Evolutionary conservation across 495 filamentous ascomycete species (phyloP), one percentile per base, ranked within the genome.

Genomic region (Penicillium parvum): DNA sequence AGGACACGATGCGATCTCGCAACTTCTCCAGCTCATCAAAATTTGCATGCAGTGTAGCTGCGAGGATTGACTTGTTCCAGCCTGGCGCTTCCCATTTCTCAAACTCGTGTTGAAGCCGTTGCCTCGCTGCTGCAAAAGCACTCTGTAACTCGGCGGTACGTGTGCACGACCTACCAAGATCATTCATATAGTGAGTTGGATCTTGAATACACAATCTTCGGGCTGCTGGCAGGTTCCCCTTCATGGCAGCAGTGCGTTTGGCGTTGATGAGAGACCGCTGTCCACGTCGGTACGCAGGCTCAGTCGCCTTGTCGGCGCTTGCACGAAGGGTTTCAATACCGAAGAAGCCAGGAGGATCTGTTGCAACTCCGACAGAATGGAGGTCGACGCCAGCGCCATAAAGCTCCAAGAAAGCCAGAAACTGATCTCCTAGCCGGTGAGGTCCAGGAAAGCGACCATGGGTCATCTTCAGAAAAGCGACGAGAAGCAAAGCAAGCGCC

Each of bases 161-260:
- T 16, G 52, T 53, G 47, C 59, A 73, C 1, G 53, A 47, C 1
- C 60, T 55, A 14, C 80, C 81, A 1, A 82, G 59, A 49, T 84
- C 77, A 42, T 77, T 77, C 50, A 66, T 61, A 21, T 66, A 65
- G 43, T 82, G 68, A 3, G 76, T 74, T 1, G 81, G 81, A 43
- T 84, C 78, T 52, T 83, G 79, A 4, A 84, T 57, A 48, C 73
- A 81, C 16, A 84, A 48, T 9, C 58, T 57, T 7, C 43, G 49
- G 6, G 59, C 58, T 11, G 49, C 46, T 11, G 38, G 41, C 2
- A 35, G 6, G 32, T 73, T 71, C 11, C 56, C 45, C 17, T 47
- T 58, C 3, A 27, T 20, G 1, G 38, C 42, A 23, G 68, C 66
- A n/a, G 55, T 66, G 34, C 46, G 56, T 21, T 66, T 73, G 19